A percentile compares a stretch with the other conserved stretches of the same genome.
Conservation (phyloP, 2,329 filamentous ascomycete genomes). For the Fusarium sp. region DNA sequence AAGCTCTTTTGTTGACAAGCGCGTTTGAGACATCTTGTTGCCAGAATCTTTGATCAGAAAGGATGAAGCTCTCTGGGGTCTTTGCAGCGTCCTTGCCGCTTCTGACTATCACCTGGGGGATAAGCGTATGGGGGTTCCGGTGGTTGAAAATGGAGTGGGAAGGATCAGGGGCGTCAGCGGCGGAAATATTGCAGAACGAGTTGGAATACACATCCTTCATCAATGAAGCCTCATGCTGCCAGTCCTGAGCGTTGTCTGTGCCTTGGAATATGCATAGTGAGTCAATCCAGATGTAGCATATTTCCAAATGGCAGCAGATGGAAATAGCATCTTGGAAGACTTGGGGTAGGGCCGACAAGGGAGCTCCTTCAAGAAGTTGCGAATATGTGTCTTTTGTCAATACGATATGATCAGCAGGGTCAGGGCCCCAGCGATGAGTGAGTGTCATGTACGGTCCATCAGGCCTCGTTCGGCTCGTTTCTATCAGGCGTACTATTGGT, state of each 20-base stretch:
- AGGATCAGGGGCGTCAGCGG: background rate
- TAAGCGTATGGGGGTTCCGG: background rate
- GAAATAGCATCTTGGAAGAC: background rate
- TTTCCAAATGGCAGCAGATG: background rate
- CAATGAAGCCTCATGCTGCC: background rate
- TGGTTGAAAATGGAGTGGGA: background rate
- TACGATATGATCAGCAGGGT: background rate
- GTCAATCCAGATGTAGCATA: constrained; percentile 6
- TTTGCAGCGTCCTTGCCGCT: background rate
- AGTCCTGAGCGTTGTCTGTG: background rate
- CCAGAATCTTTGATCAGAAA: background rate
- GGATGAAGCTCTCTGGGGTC: background rate
- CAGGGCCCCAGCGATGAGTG: background rate
- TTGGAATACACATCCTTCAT: constrained; percentile 7
- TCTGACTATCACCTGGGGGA: background rate
- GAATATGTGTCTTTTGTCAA: background rate
- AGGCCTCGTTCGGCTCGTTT: background rate
- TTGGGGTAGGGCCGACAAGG: background rate
- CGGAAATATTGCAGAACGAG: background rate
- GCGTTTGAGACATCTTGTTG: background rate
- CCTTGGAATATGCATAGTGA: constrained; percentile 7
- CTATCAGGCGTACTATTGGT: background rate
- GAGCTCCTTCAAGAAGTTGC: background rate
- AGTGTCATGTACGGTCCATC: background rate
- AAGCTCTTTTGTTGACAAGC: background rate